A percentile compares a stretch with the other conserved stretches of the same genome.
phyloP scores from a whole-genome alignment of 2,329 filamentous ascomycete species.

The Diaporthe australafricana region DNA sequence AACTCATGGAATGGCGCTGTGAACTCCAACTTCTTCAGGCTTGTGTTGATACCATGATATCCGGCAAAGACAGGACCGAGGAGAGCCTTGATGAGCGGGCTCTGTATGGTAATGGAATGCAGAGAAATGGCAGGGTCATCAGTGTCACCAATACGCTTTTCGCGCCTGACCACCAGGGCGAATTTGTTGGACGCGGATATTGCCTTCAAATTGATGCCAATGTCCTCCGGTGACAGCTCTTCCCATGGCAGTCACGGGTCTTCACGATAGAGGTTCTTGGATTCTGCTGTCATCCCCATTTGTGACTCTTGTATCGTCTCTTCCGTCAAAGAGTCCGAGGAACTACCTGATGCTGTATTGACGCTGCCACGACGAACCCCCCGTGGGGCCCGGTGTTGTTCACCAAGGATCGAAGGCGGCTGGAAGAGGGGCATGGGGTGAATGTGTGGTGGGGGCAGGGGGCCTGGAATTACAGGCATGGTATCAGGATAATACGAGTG shows the following conservation, averaged over 20 bases:
- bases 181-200: not conserved
- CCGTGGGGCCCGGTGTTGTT: too few species aligned
- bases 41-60: not conserved
- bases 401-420: too few species aligned
- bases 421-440: too few species aligned
- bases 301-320: not conserved
- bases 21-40: not conserved
- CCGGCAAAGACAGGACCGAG: not conserved
- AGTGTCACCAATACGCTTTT: not conserved
- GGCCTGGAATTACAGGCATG: too few species aligned
- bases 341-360: not conserved
- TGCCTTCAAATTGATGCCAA: not conserved
- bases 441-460: too few species aligned
- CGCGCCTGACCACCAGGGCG: not conserved
- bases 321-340: not conserved
- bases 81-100: not conserved
- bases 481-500: too few species aligned
- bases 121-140: not conserved
- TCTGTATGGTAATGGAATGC: slow-evolving; percentile 16
- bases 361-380: too few species aligned
- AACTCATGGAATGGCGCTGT: slow-evolving; percentile 2
- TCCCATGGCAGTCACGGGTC: not conserved
- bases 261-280: slow-evolving; percentile 11
- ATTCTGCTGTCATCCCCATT: slow-evolving; percentile 1
- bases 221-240: not conserved